Base-by-base conservation (phyloP, 2,329 filamentous ascomycete species). In the Colletotrichum costaricense region DNA sequence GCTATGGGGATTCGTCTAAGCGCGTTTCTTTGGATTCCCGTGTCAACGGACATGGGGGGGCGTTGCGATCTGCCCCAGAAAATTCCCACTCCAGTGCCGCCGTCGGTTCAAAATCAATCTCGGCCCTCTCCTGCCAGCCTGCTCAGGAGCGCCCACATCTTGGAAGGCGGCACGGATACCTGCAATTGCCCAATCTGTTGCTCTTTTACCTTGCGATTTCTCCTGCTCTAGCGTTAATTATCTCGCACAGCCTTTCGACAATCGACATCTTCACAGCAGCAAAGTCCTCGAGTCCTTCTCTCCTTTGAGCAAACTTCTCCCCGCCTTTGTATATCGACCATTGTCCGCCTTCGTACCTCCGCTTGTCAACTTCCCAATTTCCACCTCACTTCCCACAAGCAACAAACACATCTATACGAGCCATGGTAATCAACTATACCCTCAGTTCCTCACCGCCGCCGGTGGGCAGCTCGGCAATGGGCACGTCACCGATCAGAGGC, bases 11-110 rank as follows among this genome's bases (percentile, higher is more conserved):
- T 35, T 69, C 49, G 54, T 63, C 58, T 38, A 72, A 74, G 63
- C 72, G 72, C 72, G 72, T 74, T 63, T 63, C 30, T 26, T 26
- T 12, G 30, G 49, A 56, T 73, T 54, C 33, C 67, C 71, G 67
- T 73, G 70, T 73, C 70, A 73, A 73, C 70, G 71, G 60, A 57
- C 67, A 35, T 49, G 71, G 66, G 67, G 33, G 16, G 54, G 49
- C 30, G 55, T 54, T 46, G 55, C 63, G 60, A 69, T 52, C 49
- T 62, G 67, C 67, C 71, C 71, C 71, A 73, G 67, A 73, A 73
- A 73, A 73, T 70, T 71, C 71, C 56, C 71, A 70, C 71, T 35
- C 19, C 28, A 28, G 35, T 52, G 49, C 60, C 24, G 67, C 60
- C 55, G 56, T n/a, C 58, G 19, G 55, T 69, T 70, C 70, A 73